A percentile compares a stretch with the other conserved stretches of the same genome.
Evolutionary conservation across 2,329 filamentous ascomycete genomes (phyloP).

Genomic region (Verticillium alfalfae): DNA sequence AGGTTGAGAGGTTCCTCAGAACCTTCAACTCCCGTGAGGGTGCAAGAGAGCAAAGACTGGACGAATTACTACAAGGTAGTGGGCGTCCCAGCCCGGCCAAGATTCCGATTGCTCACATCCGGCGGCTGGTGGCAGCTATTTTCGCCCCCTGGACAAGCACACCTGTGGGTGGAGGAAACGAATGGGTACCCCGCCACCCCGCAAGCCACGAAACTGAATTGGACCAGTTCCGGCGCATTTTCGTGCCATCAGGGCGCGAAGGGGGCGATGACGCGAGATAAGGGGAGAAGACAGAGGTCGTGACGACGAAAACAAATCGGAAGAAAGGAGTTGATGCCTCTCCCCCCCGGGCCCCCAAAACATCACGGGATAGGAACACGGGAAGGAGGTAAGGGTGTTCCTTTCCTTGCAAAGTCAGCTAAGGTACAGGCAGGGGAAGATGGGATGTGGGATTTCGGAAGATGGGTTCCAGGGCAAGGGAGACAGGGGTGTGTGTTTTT

Average conservation of each 20-base stretch:
- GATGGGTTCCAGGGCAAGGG: not conserved
- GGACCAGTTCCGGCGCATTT: not conserved
- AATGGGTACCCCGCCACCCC: not conserved
- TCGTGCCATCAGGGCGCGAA: not conserved
- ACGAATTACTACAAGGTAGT: no score
- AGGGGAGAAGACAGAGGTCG: not conserved
- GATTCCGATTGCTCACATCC: no score
- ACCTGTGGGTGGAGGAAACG: no score
- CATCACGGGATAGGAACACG: not conserved
- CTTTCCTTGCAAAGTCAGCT: no score
- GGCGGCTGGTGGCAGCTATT: no score
- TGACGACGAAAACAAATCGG: not conserved
- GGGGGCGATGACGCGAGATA: not conserved
- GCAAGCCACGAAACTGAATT: not conserved
- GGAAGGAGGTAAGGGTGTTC: not conserved
- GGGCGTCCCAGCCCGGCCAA: no score
- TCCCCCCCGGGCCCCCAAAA: no score
- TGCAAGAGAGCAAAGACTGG: no score
- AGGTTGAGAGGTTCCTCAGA: not conserved
- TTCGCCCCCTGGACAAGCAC: no score
- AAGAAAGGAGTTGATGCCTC: not conserved
- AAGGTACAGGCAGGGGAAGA: no score
- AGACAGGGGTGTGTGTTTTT: not conserved
- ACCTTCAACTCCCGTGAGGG: not conserved
- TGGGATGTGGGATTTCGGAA: not conserved